phyloP scores from a whole-genome alignment of 1,284 basidiomycete genomes.

The Violaceomyces palustris region DNA sequence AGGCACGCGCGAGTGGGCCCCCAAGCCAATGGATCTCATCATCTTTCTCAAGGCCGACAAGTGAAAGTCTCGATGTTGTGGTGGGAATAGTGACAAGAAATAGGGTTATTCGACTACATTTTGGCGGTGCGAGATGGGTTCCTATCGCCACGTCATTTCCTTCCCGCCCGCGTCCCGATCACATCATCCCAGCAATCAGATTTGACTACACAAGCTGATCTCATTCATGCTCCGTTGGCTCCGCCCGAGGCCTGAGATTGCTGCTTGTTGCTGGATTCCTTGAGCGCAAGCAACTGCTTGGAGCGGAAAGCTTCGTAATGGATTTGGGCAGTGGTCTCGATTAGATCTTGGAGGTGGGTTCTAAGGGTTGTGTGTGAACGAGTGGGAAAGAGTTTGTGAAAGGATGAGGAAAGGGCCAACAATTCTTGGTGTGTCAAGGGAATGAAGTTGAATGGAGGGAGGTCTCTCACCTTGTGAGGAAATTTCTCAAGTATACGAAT shows the following conservation, averaged over 20 bases:
- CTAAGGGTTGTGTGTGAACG: conserved; percentile 53
- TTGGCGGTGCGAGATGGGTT: no score
- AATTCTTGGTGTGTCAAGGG: background rate
- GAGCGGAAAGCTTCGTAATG: conserved; percentile 99
- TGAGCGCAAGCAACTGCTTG: conserved; percentile 88
- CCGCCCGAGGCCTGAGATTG: conserved; percentile 15
- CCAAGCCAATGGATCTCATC: no score
- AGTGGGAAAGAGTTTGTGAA: background rate
- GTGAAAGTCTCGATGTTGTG: no score
- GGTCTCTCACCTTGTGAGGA: conserved; percentile 70
- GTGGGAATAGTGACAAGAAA: no score
- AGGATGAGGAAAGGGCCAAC: background rate
- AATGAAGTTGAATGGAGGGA: background rate
- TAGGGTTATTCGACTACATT: no score
- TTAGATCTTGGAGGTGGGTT: conserved; percentile 94
- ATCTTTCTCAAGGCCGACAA: no score
- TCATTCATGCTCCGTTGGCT: no score
- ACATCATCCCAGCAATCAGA: no score
- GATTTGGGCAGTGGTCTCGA: conserved; percentile 96
- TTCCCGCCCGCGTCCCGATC: no score
- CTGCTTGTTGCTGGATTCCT: conserved; percentile 61
- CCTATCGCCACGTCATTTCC: no score
- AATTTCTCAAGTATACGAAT: conserved; percentile 94
- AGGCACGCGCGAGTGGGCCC: no score
- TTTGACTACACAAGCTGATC: no score